Percentiles rank a stretch among this genome's conserved stretches.
Evolutionary conservation across 192 early-diverging fungal species (phyloP).

Genomic region (Umbelopsis vinacea): DNA sequence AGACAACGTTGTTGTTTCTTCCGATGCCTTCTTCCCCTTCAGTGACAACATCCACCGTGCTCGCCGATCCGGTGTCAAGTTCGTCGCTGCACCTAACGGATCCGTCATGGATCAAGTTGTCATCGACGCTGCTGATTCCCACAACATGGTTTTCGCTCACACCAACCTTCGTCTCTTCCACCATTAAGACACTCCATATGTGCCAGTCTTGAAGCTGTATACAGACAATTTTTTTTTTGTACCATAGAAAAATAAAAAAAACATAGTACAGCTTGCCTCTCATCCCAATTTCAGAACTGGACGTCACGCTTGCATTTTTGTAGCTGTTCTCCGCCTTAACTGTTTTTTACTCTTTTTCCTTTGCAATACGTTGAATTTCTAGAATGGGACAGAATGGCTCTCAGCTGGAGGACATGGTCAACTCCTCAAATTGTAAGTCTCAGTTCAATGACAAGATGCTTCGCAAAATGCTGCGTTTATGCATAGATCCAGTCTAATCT

Average conservation of each 20-base stretch:
- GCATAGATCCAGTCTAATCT: no score
- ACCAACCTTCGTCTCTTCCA: conserved; percentile 95
- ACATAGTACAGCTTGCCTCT: not conserved
- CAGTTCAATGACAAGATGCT: not conserved
- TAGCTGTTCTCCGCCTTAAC: not conserved
- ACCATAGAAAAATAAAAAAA: conserved; percentile 21
- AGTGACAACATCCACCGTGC: conserved; percentile 93
- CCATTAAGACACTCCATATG: conserved; percentile 61
- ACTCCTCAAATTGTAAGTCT: conserved; percentile 74
- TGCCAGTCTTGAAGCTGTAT: not conserved
- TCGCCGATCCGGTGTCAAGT: conserved; percentile 81
- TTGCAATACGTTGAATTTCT: not conserved
- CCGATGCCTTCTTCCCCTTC: conserved; percentile 99
- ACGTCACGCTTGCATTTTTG: not conserved
- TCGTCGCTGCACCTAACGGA: conserved; percentile 90
- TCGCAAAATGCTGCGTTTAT: not conserved
- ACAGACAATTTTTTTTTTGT: conserved; percentile 13
- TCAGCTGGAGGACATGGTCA: conserved; percentile 81
- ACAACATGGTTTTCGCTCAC: conserved; percentile 84
- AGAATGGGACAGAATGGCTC: conserved; percentile 69
- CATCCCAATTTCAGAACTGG: no score
- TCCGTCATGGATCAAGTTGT: conserved; percentile 88
- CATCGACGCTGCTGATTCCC: conserved; percentile 78
- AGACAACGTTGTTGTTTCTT: conserved; percentile 79
- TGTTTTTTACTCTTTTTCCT: conserved; percentile 12